phyloP scores from a whole-genome alignment of 2,329 filamentous ascomycete species.

The Pyrenophora graminea region DNA sequence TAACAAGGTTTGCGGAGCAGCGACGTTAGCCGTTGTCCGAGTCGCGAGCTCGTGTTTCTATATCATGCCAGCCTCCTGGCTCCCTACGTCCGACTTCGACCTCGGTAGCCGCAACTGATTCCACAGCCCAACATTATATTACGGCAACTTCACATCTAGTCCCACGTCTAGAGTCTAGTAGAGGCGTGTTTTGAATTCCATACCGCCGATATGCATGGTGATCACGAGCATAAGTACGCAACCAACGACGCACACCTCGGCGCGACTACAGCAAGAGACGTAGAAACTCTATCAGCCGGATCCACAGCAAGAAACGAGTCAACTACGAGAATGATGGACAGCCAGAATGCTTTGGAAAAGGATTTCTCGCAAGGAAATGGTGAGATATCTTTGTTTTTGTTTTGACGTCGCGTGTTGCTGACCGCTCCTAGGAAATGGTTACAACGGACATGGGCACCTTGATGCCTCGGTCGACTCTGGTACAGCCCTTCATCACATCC shows the following conservation, averaged over 20 bases:
- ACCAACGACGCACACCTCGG: conserved; percentile 27
- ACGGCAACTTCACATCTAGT: conserved; percentile 8
- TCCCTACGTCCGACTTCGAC: conserved; percentile 16
- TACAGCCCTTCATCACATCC: conserved; percentile 38
- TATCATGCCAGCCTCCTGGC: conserved; percentile 13
- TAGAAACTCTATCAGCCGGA: conserved; percentile 30
- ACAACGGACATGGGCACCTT: conserved; percentile 32
- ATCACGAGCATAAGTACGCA: conserved; percentile 17
- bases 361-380: conserved; percentile 48
- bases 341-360: conserved; percentile 47
- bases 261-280: conserved; percentile 26
- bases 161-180: conserved; percentile 3
- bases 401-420: neutral
- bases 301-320: conserved; percentile 31
- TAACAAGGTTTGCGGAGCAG: conserved; percentile 14
- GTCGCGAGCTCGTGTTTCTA: conserved; percentile 4
- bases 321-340: conserved; percentile 23
- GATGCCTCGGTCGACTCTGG: conserved; percentile 35
- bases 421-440: conserved; percentile 22
- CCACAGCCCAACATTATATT: neutral
- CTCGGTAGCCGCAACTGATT: conserved; percentile 2
- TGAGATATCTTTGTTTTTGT: conserved; percentile 10
- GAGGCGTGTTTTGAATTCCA: conserved; percentile 13
- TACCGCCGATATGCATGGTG: conserved; percentile 20
- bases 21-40: conserved; percentile 12